phyloP scores from a whole-genome alignment of 768 basidiomycete species.

The Hydnomerulius pinastri region DNA sequence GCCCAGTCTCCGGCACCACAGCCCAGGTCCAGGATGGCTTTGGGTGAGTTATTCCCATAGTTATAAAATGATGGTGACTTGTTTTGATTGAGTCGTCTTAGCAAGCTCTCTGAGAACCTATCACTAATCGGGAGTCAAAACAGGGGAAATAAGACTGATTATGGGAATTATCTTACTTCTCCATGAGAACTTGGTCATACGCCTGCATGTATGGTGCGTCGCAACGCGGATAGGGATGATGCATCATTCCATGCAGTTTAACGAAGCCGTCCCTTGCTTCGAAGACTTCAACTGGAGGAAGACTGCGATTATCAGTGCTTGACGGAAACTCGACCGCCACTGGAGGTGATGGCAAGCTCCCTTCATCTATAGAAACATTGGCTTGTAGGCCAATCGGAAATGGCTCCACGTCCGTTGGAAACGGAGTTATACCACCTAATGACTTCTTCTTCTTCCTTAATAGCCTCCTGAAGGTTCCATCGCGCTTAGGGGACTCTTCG shows the following conservation, averaged over 20 bases:
- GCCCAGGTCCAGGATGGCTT: constrained; percentile 68
- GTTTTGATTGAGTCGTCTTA: constrained; percentile 54
- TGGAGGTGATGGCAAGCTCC: background rate
- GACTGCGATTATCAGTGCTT: constrained; percentile 2
- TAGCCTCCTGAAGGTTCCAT: constrained; percentile 16
- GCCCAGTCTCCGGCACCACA: constrained; percentile 77
- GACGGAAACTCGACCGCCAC: background rate
- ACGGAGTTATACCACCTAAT: background rate
- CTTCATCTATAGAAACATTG: background rate
- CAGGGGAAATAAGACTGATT: constrained; percentile 2
- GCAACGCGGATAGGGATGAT: constrained; percentile 53
- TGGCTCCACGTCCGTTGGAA: constrained; percentile 9
- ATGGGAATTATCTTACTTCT: constrained; percentile 48
- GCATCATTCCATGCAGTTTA: constrained; percentile 39
- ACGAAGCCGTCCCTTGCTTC: constrained; percentile 25
- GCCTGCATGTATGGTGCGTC: constrained; percentile 67
- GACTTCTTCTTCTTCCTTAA: constrained; percentile 29
- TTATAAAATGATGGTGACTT: constrained; percentile 64
- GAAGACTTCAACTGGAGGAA: constrained; percentile 21
- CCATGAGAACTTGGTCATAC: constrained; percentile 55
- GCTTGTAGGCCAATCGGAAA: constrained; percentile 1
- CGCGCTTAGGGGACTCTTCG: constrained; percentile 21
- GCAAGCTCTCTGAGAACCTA: constrained; percentile 50
- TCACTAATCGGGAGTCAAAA: constrained; percentile 48
- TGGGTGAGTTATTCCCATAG: constrained; percentile 49